Base-by-base conservation (phyloP, 768 basidiomycete species). In the Sarcodon aspratus region DNA sequence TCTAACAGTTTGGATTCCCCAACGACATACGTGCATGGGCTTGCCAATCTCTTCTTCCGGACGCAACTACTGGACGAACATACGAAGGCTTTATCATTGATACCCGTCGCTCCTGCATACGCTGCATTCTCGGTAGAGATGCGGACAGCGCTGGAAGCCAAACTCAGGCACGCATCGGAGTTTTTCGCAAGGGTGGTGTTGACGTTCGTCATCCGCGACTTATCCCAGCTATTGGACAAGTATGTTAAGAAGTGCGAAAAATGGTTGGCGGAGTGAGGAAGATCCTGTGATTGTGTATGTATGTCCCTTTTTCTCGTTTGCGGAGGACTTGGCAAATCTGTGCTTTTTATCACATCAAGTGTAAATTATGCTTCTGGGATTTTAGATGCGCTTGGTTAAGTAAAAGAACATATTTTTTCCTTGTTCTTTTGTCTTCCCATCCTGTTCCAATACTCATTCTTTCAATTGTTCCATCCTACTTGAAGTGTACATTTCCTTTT, bases 211-310 rank as follows among this genome's bases (percentile, higher is more conserved):
- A 80, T 95, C 57, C 80, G 82, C 47, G 90, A 93, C 63, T 72
- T 92, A 54, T 86, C 87, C 37, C 80, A 84, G 58, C 67, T 94
- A 45, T 71, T 94, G 52, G 92, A 94, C 71, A 93, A 94, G 67
- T 93, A 92, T 63, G 85, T 83, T 54, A 92, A 92, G 74, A 87
- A 88, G 63, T 89, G 87, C 66, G 90, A 90, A 68, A 90, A 89
- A 66, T 90, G 88, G 86, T 74, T 91, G 35, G 85, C 80, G 35
- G 89, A 93, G 61, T 91, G 40, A 71, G 52, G 72, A 5, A 27
- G 21, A 27, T 27, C 21, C 21, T 27, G 21, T 27, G 21, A 27
- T 27, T 27, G 21, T 27, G 21, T 27, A 27, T 27, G 21, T 27
- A 27, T 27, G 21, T 27, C 21, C 21, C 5, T 27, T 27, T 27